These are phyloP conservation scores for Aspergillus pseudoviridinutans DNA, from an alignment of 2,329 filamentous ascomycete genomes.

Conservation along the genomic window DNA sequence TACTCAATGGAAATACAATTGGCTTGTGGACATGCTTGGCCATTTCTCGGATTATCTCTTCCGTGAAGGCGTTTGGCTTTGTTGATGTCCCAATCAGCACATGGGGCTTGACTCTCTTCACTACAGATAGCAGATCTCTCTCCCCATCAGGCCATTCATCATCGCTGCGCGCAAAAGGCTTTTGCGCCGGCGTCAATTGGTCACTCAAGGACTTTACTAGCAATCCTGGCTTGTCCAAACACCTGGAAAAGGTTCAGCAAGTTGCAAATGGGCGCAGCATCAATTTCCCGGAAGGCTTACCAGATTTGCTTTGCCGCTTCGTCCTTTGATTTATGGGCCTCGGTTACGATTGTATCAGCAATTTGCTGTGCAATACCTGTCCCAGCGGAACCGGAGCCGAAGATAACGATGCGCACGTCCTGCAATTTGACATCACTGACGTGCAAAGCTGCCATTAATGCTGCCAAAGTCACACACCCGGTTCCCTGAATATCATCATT, in stretches of 20 bases:
- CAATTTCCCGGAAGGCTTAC: constrained; percentile 38
- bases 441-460: constrained; percentile 70
- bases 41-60: constrained; percentile 73
- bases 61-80: constrained; percentile 68
- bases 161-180: constrained; percentile 61
- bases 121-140: constrained; percentile 60
- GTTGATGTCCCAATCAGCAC: constrained; percentile 83
- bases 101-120: constrained; percentile 70
- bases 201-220: constrained; percentile 61
- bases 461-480: constrained; percentile 80
- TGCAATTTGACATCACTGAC: constrained; percentile 62
- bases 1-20: constrained; percentile 77
- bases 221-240: constrained; percentile 77
- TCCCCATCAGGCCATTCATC: constrained; percentile 58
- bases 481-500: constrained; percentile 91
- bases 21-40: constrained; percentile 66
- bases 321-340: constrained; percentile 62
- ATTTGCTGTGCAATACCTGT: constrained; percentile 85
- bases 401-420: constrained; percentile 70
- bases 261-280: not conserved
- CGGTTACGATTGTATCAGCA: constrained; percentile 69
- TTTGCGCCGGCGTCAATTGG: constrained; percentile 63
- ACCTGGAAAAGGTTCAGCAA: constrained; percentile 46
- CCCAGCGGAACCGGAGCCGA: constrained; percentile 77
- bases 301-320: constrained; percentile 78